Evolutionary conservation across 345 rosid species (phyloP).

Genomic region (Moringa oleifera): DNA sequence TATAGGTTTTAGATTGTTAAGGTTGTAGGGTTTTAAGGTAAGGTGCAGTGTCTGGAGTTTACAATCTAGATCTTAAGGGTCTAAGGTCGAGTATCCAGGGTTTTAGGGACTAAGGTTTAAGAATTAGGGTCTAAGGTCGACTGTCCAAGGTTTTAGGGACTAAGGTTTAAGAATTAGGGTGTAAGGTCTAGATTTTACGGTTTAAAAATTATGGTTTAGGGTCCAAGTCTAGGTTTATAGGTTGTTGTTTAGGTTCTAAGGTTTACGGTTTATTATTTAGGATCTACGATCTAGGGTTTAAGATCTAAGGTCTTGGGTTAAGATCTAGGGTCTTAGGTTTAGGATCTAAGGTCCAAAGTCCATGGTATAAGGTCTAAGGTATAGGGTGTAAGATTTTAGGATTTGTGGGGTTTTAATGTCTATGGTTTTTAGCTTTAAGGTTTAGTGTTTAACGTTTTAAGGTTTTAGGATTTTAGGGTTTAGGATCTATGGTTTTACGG

Average conservation of each 20-base stretch:
- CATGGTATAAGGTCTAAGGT: too few species aligned
- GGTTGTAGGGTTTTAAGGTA: too few species aligned
- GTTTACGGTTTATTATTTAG: conserved; percentile 18
- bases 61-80: conserved; percentile 11
- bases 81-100: conserved; percentile 15
- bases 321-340: conserved; percentile 22
- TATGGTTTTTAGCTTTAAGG: conserved; percentile 28
- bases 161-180: conserved; percentile 11
- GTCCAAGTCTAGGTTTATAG: conserved; percentile 24
- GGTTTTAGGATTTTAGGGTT: conserved; percentile 24
- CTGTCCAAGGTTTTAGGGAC: too few species aligned
- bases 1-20: too few species aligned
- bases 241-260: conserved; percentile 24
- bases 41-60: conserved; percentile 13
- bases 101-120: conserved; percentile 19
- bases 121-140: too few species aligned
- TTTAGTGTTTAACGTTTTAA: conserved; percentile 32
- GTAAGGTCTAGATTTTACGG: conserved; percentile 11
- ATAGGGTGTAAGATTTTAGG: conserved; percentile 12
- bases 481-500: conserved; percentile 8
- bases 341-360: conserved; percentile 21
- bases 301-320: conserved; percentile 20
- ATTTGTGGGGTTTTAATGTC: conserved; percentile 13
- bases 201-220: conserved; percentile 13
- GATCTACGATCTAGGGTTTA: conserved; percentile 18